Conservation (phyloP, 1,284 basidiomycete genomes). For the Athelia psychrophila region DNA sequence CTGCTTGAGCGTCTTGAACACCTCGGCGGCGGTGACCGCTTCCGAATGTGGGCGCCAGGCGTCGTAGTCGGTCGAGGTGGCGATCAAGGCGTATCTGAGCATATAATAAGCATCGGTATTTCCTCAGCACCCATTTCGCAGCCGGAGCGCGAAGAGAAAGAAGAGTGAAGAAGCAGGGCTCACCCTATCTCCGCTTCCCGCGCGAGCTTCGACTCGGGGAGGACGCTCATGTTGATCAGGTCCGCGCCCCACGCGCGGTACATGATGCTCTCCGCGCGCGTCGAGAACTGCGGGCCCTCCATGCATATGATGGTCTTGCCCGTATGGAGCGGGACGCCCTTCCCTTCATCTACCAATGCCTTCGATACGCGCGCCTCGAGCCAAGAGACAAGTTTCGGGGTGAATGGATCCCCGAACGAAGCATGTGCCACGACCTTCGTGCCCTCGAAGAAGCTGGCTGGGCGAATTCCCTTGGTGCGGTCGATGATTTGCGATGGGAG, state of each 20-base stretch:
- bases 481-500: slow-evolving; percentile 96
- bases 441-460: slow-evolving; percentile 85
- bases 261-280: slow-evolving; percentile 93
- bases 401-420: slow-evolving; percentile 92
- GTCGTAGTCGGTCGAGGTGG: slow-evolving; percentile 91
- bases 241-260: slow-evolving; percentile 93
- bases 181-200: slow-evolving; percentile 93
- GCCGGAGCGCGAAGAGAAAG: slow-evolving; percentile 1
- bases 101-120: slow-evolving; percentile 7
- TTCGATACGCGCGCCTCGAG: slow-evolving; percentile 64
- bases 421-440: slow-evolving; percentile 87
- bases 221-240: slow-evolving; percentile 94
- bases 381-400: slow-evolving; percentile 63
- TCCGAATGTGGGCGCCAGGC: slow-evolving; percentile 82
- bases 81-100: slow-evolving; percentile 82
- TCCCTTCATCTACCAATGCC: slow-evolving; percentile 58
- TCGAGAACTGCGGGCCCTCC: slow-evolving; percentile 96
- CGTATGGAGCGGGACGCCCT: slow-evolving; percentile 66
- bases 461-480: slow-evolving; percentile 89
- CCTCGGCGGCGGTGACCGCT: slow-evolving; percentile 86
- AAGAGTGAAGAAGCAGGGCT: slow-evolving; percentile 17
- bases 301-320: slow-evolving; percentile 92
- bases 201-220: slow-evolving; percentile 96
- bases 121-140: too few species aligned
- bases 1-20: slow-evolving; percentile 82